phyloP scores from a whole-genome alignment of 495 filamentous ascomycete species.

The Aspergillus baeticus region DNA sequence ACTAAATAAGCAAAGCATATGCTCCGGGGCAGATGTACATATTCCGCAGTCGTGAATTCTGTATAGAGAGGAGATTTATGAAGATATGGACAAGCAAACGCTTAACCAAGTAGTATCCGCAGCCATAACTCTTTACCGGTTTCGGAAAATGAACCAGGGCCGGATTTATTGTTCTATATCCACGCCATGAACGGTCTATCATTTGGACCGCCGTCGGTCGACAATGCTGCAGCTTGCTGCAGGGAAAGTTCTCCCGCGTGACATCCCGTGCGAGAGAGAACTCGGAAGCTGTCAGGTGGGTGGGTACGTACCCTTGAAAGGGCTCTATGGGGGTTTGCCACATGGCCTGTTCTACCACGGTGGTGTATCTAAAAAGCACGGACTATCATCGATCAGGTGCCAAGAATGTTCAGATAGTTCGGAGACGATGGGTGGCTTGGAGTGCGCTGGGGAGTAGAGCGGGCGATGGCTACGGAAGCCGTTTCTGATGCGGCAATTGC shows the following conservation, averaged over 20 bases:
- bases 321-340: background rate
- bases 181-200: too few relatives aligned
- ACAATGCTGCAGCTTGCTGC: background rate
- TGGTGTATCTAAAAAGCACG: background rate
- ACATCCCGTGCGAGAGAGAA: background rate
- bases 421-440: background rate
- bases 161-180: too few relatives aligned
- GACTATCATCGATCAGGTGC: background rate
- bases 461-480: background rate
- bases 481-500: constrained; percentile 1
- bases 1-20: background rate
- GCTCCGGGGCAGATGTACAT: background rate
- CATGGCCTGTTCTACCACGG: background rate
- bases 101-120: background rate
- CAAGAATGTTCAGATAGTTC: background rate
- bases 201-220: background rate
- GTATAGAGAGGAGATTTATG: background rate
- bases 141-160: background rate
- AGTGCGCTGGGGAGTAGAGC: background rate
- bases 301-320: background rate
- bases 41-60: background rate
- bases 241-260: background rate
- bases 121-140: background rate
- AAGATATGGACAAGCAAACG: background rate
- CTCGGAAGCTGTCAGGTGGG: background rate